phyloP scores from a whole-genome alignment of 768 basidiomycete genomes.

The Cubamyces sp. region DNA sequence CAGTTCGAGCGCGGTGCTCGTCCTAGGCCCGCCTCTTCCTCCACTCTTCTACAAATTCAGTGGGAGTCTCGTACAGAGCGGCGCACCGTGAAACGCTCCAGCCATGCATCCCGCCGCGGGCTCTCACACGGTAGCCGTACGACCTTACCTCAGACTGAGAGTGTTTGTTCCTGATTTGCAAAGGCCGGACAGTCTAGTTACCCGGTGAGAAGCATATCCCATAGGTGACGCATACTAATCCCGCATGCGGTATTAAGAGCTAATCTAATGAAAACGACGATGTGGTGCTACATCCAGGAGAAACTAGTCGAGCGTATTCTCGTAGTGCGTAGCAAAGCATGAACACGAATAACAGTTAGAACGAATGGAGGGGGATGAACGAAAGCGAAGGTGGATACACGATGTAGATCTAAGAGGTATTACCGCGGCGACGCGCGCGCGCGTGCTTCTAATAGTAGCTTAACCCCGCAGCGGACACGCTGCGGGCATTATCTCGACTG shows the following conservation, averaged over 20 bases:
- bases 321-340: conserved; percentile 6
- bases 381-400: conserved; percentile 4
- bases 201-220: not conserved
- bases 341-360: not conserved
- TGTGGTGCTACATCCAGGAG: conserved; percentile 12
- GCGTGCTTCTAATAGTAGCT: conserved; percentile 7
- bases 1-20: conserved; percentile 1
- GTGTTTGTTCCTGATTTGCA: conserved; percentile 8
- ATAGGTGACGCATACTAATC: not conserved
- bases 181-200: not conserved
- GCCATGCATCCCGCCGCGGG: too few relatives aligned
- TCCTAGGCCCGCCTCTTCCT: too few relatives aligned
- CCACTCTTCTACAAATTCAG: not conserved
- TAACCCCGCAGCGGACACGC: not conserved
- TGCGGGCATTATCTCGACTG: conserved; percentile 9
- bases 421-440: not conserved
- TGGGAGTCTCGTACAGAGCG: too few relatives aligned
- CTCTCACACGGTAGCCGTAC: conserved; percentile 1
- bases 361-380: not conserved
- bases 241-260: not conserved
- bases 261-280: conserved; percentile 8
- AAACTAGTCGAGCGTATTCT: conserved; percentile 11
- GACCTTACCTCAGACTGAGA: not conserved
- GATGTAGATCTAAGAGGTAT: conserved; percentile 4
- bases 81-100: too few relatives aligned